Evolutionary conservation across 78 protist genomes (phyloP).

Genomic region (Diacronema lutheri): DNA sequence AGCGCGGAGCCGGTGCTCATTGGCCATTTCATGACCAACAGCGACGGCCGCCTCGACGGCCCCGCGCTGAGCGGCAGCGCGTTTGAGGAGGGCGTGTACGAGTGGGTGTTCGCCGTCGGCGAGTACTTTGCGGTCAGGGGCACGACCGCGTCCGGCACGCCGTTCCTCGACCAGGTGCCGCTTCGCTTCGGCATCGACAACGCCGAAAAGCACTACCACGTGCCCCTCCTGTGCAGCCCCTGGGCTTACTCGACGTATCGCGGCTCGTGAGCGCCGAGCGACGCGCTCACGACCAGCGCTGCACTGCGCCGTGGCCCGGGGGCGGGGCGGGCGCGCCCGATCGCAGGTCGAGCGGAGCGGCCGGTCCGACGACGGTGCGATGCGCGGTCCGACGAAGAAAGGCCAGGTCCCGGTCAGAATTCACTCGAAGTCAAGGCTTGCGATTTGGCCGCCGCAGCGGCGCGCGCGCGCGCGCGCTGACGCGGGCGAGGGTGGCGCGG

Average conservation of each 20-base stretch:
- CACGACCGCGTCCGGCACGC: neutral
- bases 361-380: too few relatives aligned
- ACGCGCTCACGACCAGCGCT: too few relatives aligned
- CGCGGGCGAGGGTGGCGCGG: too few relatives aligned
- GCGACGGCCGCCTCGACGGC: neutral
- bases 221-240: slow-evolving; percentile 11
- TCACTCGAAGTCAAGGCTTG: too few relatives aligned
- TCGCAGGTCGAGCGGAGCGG: too few relatives aligned
- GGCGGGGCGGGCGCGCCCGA: too few relatives aligned
- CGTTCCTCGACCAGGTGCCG: neutral
- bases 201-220: slow-evolving; percentile 15
- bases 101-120: slow-evolving; percentile 6
- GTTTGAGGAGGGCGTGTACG: neutral
- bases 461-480: too few relatives aligned
- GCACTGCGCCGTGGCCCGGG: too few relatives aligned
- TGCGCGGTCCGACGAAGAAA: too few relatives aligned
- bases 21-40: neutral
- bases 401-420: too few relatives aligned
- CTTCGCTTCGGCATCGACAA: slow-evolving; percentile 12
- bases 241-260: slow-evolving; percentile 13
- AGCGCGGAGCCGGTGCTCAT: neutral
- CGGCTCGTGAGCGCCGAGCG: slow-evolving; percentile 7
- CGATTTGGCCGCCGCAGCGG: too few relatives aligned
- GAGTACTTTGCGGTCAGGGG: neutral
- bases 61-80: neutral